phyloP scores from a whole-genome alignment of 148 eudicot species.

The Polygonum aviculare region DNA sequence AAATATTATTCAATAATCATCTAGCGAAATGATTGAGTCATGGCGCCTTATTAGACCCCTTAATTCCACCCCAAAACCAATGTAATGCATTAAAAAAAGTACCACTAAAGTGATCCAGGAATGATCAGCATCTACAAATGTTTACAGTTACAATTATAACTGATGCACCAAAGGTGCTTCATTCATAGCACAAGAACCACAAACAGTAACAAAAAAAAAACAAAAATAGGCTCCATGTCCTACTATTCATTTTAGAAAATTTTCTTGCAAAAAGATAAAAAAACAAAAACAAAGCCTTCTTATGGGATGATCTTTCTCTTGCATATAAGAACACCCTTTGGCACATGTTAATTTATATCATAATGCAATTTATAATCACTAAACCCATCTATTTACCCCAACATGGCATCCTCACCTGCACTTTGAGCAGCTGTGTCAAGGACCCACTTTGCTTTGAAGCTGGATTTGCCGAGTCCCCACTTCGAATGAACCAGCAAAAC shows the following conservation, averaged over 20 bases:
- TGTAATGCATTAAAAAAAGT: background rate
- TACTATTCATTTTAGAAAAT: background rate
- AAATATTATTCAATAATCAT: too few relatives aligned
- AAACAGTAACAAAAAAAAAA: background rate
- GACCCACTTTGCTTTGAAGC: conserved; percentile 32
- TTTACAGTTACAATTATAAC: background rate
- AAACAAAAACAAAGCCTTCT: background rate
- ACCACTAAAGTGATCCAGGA: background rate
- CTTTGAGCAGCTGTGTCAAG: conserved; percentile 44
- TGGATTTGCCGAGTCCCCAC: conserved; percentile 63
- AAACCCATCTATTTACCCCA: conserved; percentile 17
- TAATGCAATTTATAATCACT: conserved; percentile 8
- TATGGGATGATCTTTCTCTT: background rate
- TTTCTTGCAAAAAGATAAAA: background rate
- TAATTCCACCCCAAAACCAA: too few relatives aligned
- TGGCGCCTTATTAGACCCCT: too few relatives aligned
- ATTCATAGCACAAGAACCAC: background rate
- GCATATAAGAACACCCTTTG: conserved; percentile 4
- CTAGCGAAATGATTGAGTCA: too few relatives aligned
- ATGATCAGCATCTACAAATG: background rate
- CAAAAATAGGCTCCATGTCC: background rate
- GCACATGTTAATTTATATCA: background rate
- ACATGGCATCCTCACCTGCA: conserved; percentile 46
- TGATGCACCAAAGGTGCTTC: background rate
- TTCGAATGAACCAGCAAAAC: conserved; percentile 78